Percentiles rank a stretch among this genome's conserved stretches.
phyloP scores from a whole-genome alignment of 2,329 filamentous ascomycete species.

The Diaporthe velutina region DNA sequence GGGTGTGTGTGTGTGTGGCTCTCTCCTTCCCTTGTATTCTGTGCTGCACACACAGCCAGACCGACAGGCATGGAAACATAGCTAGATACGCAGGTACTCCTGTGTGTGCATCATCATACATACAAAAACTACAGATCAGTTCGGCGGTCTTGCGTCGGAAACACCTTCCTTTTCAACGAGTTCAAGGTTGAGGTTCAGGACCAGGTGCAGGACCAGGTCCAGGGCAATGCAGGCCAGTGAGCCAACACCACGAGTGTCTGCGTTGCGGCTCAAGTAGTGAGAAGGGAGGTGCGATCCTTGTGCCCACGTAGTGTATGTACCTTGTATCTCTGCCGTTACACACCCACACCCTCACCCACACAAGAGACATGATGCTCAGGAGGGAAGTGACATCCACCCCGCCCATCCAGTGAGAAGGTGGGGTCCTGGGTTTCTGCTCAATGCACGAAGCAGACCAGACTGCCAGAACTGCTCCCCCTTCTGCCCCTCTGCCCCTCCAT shows the following conservation, averaged over 20 bases:
- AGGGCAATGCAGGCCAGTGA: constrained; percentile 10
- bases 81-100: too few relatives aligned
- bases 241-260: constrained; percentile 4
- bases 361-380: background rate
- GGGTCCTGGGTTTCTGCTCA: background rate
- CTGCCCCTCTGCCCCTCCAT: constrained; percentile 9
- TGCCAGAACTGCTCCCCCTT: background rate
- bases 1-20: background rate
- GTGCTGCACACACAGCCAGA: background rate
- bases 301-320: constrained; percentile 3
- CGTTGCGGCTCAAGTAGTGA: constrained; percentile 19
- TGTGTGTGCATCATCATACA: background rate
- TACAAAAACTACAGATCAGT: background rate
- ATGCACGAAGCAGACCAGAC: constrained; percentile 26
- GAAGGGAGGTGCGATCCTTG: constrained; percentile 22
- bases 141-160: background rate
- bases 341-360: background rate
- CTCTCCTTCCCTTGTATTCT: background rate
- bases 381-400: constrained; percentile 1
- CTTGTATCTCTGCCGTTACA: background rate
- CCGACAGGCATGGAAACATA: background rate
- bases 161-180: constrained; percentile 1
- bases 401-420: background rate
- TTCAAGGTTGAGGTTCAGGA: background rate
- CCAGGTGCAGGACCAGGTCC: background rate